A percentile compares a stretch with the other conserved stretches of the same genome.
These are phyloP conservation scores for Mortierella polycephala DNA, from an alignment of 371 early-diverging fungal genomes.

Conservation along the genomic window DNA sequence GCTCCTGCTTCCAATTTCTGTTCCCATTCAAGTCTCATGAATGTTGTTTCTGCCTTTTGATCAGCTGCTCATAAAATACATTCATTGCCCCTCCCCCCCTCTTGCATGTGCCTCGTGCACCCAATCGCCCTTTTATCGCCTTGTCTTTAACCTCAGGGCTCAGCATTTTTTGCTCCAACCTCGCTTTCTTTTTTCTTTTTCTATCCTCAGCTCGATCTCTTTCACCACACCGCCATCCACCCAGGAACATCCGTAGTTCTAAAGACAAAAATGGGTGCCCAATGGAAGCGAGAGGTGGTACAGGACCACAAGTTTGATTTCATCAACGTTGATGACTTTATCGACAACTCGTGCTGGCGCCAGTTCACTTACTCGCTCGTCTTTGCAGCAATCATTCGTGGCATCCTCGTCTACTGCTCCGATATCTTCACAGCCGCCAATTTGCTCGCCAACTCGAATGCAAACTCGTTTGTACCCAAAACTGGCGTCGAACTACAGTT, in stretches of 20 bases:
- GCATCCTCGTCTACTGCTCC: constrained; percentile 78
- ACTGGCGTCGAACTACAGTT: constrained; percentile 56
- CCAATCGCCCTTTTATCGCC: no score
- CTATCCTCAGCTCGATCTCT: background rate
- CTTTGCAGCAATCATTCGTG: constrained; percentile 75
- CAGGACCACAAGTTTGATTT: constrained; percentile 91
- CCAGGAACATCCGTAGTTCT: background rate
- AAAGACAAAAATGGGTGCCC: constrained; percentile 54
- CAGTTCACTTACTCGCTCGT: constrained; percentile 68
- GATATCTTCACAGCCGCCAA: constrained; percentile 78
- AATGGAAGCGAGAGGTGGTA: constrained; percentile 85
- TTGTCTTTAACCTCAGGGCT: no score
- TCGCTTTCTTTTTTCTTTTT: background rate
- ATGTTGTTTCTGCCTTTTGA: no score
- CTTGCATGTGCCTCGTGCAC: background rate
- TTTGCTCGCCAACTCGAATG: constrained; percentile 55
- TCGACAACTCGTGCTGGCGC: constrained; percentile 56
- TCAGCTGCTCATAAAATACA: no score
- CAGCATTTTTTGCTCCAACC: no score
- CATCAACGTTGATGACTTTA: constrained; percentile 85
- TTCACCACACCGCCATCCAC: background rate
- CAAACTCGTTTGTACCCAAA: constrained; percentile 19
- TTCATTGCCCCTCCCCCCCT: background rate
- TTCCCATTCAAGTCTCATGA: no score
- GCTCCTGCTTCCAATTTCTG: no score